Evolutionary conservation across 768 basidiomycete genomes (phyloP), one percentile per base, ranked within the genome.

Genomic region (Panaeolus cyanescens): DNA sequence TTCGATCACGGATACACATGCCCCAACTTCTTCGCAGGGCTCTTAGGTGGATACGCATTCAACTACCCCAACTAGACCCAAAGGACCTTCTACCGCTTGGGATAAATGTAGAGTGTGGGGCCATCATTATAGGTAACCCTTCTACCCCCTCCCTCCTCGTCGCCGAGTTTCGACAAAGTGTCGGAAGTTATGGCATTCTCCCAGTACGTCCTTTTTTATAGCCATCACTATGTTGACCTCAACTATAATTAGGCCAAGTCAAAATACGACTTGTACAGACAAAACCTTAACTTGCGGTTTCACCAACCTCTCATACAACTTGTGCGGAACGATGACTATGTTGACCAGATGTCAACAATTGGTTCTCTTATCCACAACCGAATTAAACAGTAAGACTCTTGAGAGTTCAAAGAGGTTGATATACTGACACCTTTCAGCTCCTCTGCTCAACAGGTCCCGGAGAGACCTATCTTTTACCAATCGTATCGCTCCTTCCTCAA

Each of bases 81-180:
- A 90, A 90, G 65, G 92, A 95, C 69, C 75, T 95, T n/a, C 77
- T 98, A 6, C 96, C 96, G 2, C 72, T 97, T 60, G 92, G 93
- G 25, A 80, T 98, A 57, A 84, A 87, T 62, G 79, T 90, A n/a
- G 77, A 79, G 32, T 93, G 89, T 56, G 93, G 93, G 25, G 91
- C 91, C 17, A 85, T 99, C 53, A 85, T 91, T 19, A 83, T 89
- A 19, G 96, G 96, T 10, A 98, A 96, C 75, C 76, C 84, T 20
- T 92, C 96, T 0, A 97, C 94, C 0, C 90, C 91, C 0, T 89
- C 80, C 67, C 76, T 97, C 5, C 81, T 96, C 37, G 87, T 97
- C 25, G 85, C 86, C 0, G 92, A 95, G 69, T 97, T 96, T 66
- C 80, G 84, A 59, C 78, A 79, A n/a, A 88, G 87, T 1, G 79